A percentile compares a stretch with the other conserved stretches of the same genome.
These are phyloP conservation scores for Piedraia hortae DNA, from an alignment of 2,329 filamentous ascomycete species.

Conservation along the genomic window DNA sequence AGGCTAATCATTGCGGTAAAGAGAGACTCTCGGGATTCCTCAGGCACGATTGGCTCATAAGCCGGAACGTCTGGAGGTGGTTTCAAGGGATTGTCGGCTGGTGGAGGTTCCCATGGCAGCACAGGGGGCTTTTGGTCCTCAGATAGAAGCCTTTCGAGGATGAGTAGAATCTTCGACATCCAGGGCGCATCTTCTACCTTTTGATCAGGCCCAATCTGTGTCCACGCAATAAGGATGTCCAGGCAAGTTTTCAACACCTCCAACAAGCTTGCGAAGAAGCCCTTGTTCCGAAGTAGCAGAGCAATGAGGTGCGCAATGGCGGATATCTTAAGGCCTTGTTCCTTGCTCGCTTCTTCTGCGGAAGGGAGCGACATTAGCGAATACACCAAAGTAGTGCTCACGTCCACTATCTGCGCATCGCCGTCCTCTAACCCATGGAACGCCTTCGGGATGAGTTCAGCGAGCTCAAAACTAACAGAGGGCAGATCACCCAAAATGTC, in stretches of 20 bases:
- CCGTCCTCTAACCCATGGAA: conserved; percentile 32
- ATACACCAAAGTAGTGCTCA: conserved; percentile 57
- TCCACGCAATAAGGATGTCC: conserved; percentile 45
- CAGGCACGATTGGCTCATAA: conserved; percentile 25
- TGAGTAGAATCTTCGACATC: conserved; percentile 70
- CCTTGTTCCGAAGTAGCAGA: conserved; percentile 53
- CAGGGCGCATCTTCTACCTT: conserved; percentile 59
- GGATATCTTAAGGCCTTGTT: conserved; percentile 44
- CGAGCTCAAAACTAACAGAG: conserved; percentile 67
- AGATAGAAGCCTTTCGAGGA: conserved; percentile 70
- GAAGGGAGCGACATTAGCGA: conserved; percentile 50
- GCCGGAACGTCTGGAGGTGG: conserved; percentile 33
- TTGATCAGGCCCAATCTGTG: conserved; percentile 40
- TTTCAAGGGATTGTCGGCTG: conserved; percentile 16
- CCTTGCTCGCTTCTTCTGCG: conserved; percentile 18
- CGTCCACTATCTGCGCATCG: conserved; percentile 35
- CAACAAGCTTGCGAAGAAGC: conserved; percentile 54
- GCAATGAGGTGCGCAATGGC: conserved; percentile 82
- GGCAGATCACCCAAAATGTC: conserved; percentile 75
- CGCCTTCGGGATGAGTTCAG: conserved; percentile 58
- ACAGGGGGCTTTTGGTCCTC: conserved; percentile 61
- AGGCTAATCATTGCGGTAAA: conserved; percentile 58
- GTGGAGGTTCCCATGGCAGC: conserved; percentile 33
- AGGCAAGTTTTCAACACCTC: conserved; percentile 54
- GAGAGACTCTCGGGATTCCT: conserved; percentile 39